Evolutionary conservation across 345 rosid genomes (phyloP).

Genomic region (Moricandia arvensis): DNA sequence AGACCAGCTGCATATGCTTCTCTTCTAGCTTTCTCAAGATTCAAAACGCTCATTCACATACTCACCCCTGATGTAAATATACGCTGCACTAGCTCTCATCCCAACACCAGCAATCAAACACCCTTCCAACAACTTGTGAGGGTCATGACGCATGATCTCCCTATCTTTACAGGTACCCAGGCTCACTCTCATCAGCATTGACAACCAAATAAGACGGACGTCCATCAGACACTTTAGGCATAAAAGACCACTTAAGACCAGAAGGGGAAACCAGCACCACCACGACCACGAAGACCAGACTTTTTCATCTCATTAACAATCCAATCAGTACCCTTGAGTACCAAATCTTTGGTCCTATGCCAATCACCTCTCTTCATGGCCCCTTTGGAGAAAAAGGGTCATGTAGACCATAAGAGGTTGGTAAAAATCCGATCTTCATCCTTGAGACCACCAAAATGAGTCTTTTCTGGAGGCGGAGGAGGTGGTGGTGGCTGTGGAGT

Average conservation of each 20-base stretch:
- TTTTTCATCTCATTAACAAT: slow-evolving; percentile 89
- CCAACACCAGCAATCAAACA: slow-evolving; percentile 99
- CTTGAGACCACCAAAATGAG: slow-evolving; percentile 92
- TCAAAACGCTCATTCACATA: slow-evolving; percentile 82
- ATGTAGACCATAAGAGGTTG: slow-evolving; percentile 83
- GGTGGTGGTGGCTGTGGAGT: slow-evolving; percentile 79
- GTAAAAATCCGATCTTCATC: slow-evolving; percentile 97
- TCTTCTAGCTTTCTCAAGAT: slow-evolving; percentile 79
- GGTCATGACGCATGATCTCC: slow-evolving; percentile 97
- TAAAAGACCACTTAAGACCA: slow-evolving; percentile 98
- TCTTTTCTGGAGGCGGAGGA: slow-evolving; percentile 94
- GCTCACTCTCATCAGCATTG: slow-evolving; percentile 99
- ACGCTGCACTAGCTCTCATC: slow-evolving; percentile 96
- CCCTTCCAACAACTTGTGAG: slow-evolving; percentile 93
- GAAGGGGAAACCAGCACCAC: slow-evolving; percentile 99
- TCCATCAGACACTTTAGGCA: slow-evolving; percentile 97
- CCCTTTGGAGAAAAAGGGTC: slow-evolving; percentile 92
- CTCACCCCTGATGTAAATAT: slow-evolving; percentile 94
- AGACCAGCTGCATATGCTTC: slow-evolving; percentile 94
- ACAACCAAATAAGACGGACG: slow-evolving; percentile 98
- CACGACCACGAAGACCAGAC: slow-evolving; percentile 97
- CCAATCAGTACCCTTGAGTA: slow-evolving; percentile 96
- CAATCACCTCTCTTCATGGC: slow-evolving; percentile 97
- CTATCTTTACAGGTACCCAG: slow-evolving; percentile 99
- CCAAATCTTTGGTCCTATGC: slow-evolving; percentile 95